Base-by-base conservation (phyloP, 441 rosid species). In the Mallotus japonicus region DNA sequence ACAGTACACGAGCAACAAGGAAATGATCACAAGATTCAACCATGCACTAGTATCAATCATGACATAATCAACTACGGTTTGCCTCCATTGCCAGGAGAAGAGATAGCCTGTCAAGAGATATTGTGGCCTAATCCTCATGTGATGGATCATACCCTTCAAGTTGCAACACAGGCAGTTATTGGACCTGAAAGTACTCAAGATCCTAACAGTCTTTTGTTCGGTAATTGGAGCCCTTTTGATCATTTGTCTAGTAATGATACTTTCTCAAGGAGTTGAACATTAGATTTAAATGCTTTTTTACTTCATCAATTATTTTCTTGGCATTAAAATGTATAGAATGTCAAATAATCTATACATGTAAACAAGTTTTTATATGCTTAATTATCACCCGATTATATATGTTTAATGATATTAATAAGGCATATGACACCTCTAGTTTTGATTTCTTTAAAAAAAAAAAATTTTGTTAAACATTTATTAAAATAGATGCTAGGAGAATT, bases 61-160 rank as follows among this genome's bases (percentile, higher is more conserved):
- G 77, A 78, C 20, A 16, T 56, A 16, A 73, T 74, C 61, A 72
- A 63, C 57, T 60, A 71, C 64, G 83, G 74, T 17, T 77, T 92
- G 84, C 94, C 95, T 37, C 94, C 90, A 3, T 82, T 92, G 77
- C 97, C 94, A 24, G 87, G 88, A 57, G 88, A 87, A 77, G 93
- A 85, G 65, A 65, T 77, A 32, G 78, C 65, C 16, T 75, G 84
- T 28, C 76, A 72, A 68, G 85, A 85, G 49, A 74, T 70, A 40
- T 70, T 79, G 7, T 89, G 96, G 86, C 73, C 86, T 42, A 83
- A 75, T 64, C 76, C 83, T 79, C 80, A 67, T 67, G 66, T 71
- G 64, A 63, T 78, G 81, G 62, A 75, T 77, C 79, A 69, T 69
- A 55, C 74, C 53, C 62, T 75, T 69, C 83, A 76, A 62, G 70